Evolutionary conservation across 139 green algal species (phyloP).

Genomic region (Chlamydomonas sp.): DNA sequence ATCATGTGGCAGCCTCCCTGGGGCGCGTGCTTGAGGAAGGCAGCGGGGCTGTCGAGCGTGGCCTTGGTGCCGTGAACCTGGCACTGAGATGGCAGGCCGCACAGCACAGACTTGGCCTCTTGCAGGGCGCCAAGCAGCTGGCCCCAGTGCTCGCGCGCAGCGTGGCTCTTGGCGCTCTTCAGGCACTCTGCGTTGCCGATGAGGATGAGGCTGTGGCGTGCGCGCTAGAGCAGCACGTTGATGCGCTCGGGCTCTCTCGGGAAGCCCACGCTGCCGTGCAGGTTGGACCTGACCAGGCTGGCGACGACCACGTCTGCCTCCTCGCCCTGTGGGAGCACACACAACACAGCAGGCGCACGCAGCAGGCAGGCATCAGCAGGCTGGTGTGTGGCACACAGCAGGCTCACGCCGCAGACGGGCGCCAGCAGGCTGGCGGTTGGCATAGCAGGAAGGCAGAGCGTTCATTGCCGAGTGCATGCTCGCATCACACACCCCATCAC

Average conservation of each 20-base stretch:
- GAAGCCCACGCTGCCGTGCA: constrained; percentile 58
- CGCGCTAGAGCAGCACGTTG: constrained; percentile 74
- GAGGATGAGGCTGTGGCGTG: constrained; percentile 63
- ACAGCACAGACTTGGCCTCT: constrained; percentile 4
- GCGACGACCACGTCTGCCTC: constrained; percentile 61
- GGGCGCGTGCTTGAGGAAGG: constrained; percentile 28
- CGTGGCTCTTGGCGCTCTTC: constrained; percentile 19
- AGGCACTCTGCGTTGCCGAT: constrained; percentile 55
- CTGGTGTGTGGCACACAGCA: no score
- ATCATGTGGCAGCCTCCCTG: constrained; percentile 50
- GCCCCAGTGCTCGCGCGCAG: constrained; percentile 26
- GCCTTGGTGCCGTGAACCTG: constrained; percentile 28
- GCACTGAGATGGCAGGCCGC: constrained; percentile 43
- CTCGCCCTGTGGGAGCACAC: constrained; percentile 48
- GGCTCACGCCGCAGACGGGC: no score
- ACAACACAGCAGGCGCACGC: not conserved
- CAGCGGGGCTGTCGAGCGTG: constrained; percentile 12
- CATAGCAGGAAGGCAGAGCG: no score
- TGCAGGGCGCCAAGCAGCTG: constrained; percentile 30
- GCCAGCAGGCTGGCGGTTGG: no score
- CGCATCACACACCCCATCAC: no score
- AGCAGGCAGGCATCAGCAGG: no score
- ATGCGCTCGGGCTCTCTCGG: constrained; percentile 57
- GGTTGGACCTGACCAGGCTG: constrained; percentile 66
- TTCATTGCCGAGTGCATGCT: no score